Evolutionary conservation across 257 asterid species (phyloP).

Genomic region (Solanum bulbocastanum): DNA sequence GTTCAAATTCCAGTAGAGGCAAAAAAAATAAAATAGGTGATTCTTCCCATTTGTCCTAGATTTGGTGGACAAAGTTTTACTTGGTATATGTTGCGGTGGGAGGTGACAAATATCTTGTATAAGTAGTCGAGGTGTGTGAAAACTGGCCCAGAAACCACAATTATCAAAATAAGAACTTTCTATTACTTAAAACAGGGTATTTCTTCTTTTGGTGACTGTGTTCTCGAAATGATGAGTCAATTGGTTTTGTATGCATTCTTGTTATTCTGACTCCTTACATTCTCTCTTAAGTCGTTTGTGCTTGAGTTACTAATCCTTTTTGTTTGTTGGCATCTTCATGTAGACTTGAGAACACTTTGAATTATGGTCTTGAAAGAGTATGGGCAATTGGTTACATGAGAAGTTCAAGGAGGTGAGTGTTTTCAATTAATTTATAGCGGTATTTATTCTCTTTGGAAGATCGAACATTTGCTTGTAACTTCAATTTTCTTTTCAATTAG

Average conservation of each 20-base stretch:
- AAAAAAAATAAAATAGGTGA: background rate
- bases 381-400: constrained; percentile 92
- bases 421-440: background rate
- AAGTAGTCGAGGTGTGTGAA: background rate
- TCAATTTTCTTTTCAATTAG: background rate
- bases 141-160: background rate
- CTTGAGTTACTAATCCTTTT: background rate
- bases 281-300: background rate
- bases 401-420: constrained; percentile 79
- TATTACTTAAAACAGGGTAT: background rate
- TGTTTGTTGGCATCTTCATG: constrained; percentile 6
- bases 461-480: background rate
- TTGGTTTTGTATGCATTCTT: background rate
- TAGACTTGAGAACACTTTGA: constrained; percentile 94
- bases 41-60: background rate
- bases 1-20: background rate
- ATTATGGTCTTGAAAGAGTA: constrained; percentile 97
- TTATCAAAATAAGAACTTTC: background rate
- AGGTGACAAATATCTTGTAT: background rate
- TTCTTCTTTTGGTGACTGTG: background rate
- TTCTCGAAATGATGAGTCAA: background rate
- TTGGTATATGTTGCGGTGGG: background rate
- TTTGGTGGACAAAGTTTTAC: background rate
- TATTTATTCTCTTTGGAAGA: background rate
- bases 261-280: background rate